phyloP scores from a whole-genome alignment of 2,329 filamentous ascomycete genomes.

The Colletotrichum sp. region DNA sequence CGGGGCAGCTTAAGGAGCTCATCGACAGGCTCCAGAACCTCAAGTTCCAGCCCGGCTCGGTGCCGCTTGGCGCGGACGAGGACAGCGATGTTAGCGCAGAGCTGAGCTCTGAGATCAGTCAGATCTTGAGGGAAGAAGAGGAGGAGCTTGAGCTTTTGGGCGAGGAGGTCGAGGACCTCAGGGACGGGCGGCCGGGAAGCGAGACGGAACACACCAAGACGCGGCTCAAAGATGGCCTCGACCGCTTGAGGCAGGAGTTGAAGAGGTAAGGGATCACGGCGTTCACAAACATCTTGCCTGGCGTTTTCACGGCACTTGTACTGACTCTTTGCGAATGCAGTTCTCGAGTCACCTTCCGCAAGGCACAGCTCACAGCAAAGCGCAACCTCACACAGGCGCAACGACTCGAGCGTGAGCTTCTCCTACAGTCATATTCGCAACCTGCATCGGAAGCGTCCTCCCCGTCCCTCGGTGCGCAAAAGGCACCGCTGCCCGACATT shows the following conservation, averaged over 20 bases:
- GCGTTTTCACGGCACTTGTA: slow-evolving; percentile 20
- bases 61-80: slow-evolving; percentile 52
- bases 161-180: slow-evolving; percentile 78
- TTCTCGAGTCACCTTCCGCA: slow-evolving; percentile 73
- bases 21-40: slow-evolving; percentile 64
- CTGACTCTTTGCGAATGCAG: slow-evolving; percentile 29
- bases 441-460: slow-evolving; percentile 38
- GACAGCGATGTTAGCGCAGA: slow-evolving; percentile 67
- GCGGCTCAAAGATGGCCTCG: slow-evolving; percentile 68
- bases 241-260: slow-evolving; percentile 72
- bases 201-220: slow-evolving; percentile 66
- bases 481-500: slow-evolving; percentile 18
- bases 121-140: slow-evolving; percentile 76
- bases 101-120: slow-evolving; percentile 80
- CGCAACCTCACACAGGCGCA: slow-evolving; percentile 75
- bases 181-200: slow-evolving; percentile 52
- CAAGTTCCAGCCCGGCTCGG: slow-evolving; percentile 62
- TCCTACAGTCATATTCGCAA: slow-evolving; percentile 69
- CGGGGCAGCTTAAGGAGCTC: slow-evolving; percentile 59
- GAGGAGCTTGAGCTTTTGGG: slow-evolving; percentile 82
- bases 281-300: not conserved
- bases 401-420: slow-evolving; percentile 74
- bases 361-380: slow-evolving; percentile 81
- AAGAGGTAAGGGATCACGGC: slow-evolving; percentile 57
- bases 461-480: slow-evolving; percentile 25